These are phyloP conservation scores for Suillus discolor DNA, from an alignment of 768 basidiomycete species.

Conservation along the genomic window DNA sequence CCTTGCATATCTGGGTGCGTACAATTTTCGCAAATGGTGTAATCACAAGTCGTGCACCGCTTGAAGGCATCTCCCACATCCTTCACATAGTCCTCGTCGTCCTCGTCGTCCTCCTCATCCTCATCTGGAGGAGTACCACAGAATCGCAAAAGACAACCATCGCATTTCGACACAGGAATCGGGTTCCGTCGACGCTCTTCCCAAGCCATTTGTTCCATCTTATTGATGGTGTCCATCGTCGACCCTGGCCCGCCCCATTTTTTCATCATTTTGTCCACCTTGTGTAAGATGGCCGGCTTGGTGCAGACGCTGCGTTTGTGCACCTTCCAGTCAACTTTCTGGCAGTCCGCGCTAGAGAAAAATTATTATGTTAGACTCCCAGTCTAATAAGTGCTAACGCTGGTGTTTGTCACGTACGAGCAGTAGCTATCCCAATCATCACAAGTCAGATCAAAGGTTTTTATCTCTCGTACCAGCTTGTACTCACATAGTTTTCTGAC, in stretches of 20 bases:
- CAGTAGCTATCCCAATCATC: not conserved
- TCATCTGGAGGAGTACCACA: not conserved
- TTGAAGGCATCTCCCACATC: not conserved
- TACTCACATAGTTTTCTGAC: constrained; percentile 22
- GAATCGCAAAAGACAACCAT: constrained; percentile 1
- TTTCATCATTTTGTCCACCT: constrained; percentile 20
- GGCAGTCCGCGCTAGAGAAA: constrained; percentile 14
- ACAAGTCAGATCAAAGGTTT: not conserved
- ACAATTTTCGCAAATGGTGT: not conserved
- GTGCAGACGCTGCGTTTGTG: constrained; percentile 24
- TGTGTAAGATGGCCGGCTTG: constrained; percentile 18
- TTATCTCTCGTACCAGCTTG: not conserved
- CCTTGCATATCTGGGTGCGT: not conserved
- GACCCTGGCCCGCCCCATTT: constrained; percentile 12
- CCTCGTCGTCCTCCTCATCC: not conserved
- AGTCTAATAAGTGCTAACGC: not conserved
- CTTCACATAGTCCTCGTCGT: constrained; percentile 3
- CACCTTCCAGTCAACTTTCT: constrained; percentile 23
- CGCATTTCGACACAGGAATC: not conserved
- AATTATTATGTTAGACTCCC: not conserved
- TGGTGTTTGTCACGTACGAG: not conserved
- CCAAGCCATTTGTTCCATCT: not conserved
- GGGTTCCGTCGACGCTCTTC: not conserved
- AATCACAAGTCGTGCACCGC: constrained; percentile 1
- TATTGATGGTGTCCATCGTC: not conserved